phyloP scores from a whole-genome alignment of 441 rosid genomes.

The Populus trichocarpa region DNA sequence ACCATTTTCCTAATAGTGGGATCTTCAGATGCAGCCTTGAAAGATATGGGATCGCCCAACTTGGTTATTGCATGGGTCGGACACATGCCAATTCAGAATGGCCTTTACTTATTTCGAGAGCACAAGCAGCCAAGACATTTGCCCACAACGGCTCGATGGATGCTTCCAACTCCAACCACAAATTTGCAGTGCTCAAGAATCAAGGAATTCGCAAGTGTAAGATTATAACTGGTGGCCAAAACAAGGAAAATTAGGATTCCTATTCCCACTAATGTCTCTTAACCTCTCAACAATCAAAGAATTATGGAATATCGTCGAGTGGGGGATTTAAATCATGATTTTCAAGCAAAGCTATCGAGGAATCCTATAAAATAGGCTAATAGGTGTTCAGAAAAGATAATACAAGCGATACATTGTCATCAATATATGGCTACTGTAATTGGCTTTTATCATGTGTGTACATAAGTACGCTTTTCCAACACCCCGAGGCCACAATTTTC shows the following conservation, averaged over 20 bases:
- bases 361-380: background rate
- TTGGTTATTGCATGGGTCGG: too few species aligned
- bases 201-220: background rate
- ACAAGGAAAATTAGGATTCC: conserved; percentile 5
- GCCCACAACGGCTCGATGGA: background rate
- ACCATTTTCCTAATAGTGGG: too few species aligned
- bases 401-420: background rate
- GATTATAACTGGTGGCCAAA: background rate
- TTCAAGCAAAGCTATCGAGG: conserved; percentile 7
- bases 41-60: too few species aligned
- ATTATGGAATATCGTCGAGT: background rate
- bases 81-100: too few species aligned
- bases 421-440: background rate
- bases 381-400: background rate
- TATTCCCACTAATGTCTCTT: background rate
- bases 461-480: background rate
- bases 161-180: background rate
- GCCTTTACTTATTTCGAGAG: too few species aligned
- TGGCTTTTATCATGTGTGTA: background rate
- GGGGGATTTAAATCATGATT: background rate
- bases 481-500: background rate
- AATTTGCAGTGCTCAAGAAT: background rate
- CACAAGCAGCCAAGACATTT: too few species aligned
- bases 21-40: too few species aligned
- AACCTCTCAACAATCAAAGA: conserved; percentile 15